Base-by-base conservation (phyloP, 2,329 filamentous ascomycete genomes). In the Helotiales sp. region DNA sequence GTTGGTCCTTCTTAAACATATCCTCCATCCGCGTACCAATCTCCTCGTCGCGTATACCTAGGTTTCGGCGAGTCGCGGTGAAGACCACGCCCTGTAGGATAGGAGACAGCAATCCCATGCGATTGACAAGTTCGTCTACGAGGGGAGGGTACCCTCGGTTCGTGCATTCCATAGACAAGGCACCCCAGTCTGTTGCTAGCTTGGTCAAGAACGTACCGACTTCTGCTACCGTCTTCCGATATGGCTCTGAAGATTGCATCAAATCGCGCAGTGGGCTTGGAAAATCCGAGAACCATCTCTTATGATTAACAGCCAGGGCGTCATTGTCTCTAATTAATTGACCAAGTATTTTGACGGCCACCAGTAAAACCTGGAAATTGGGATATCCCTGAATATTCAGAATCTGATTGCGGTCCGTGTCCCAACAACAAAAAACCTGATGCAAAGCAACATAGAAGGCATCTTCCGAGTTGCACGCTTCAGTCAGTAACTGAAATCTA, bases 371-470 rank as follows among this genome's bases (percentile, higher is more conserved):
- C 10, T 29, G 52, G 24, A 48, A 9, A 17, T 59, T 40, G 24
- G 65, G 63, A 46, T 75, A 68, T 1, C 72, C 70, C 12, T 78
- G 66, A 2, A 77, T 59, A 12, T 51, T 65, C 15, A 77, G 34
- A 19, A 71, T 42, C 31, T 65, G 58, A 15, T 54, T 34, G 30
- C 48, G 63, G 34, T 64, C 51, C 13, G 59, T 30, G 56, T 70
- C 79, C 79, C 81, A 83, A 19, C 81, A 67, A 67, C 85, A 89
- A 69, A 84, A 86, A 1, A 88, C 58, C 67, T 90, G 87, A 67
- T 90, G 87, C 12, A 89, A 69, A 5, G 80, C 76, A 50, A 91
- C 64, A 67, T 87, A 92, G 67, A 89, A 83, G 47, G 75, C 61
- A 69, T 93, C 89, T 4, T 78, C 70, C 0, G 69, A 65, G 1